Evolutionary conservation across 73 alveolate genomes (phyloP).

Genomic region (Paraurostyla sp.): DNA sequence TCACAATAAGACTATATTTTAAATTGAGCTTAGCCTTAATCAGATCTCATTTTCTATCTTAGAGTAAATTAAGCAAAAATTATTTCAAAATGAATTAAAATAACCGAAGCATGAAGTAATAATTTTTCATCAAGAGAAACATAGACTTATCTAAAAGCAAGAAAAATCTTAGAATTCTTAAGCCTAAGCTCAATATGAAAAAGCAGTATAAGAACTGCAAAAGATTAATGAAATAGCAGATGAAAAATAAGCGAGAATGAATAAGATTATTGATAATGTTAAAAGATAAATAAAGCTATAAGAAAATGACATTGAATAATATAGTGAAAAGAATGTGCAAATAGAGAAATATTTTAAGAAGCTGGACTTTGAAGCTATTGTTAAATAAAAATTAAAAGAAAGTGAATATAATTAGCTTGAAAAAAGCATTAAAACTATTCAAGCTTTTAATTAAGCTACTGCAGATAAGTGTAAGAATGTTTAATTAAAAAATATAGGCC

Average conservation of each 20-base stretch:
- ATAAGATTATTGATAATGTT: neutral
- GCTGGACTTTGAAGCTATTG: conserved; percentile 37
- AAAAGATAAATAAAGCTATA: neutral
- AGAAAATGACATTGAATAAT: neutral
- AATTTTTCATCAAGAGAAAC: neutral
- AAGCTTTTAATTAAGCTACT: neutral
- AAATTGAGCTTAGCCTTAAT: neutral
- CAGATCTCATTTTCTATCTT: neutral
- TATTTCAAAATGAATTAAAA: neutral
- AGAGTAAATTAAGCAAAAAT: neutral
- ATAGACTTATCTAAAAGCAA: neutral
- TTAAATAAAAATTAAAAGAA: conserved; percentile 35
- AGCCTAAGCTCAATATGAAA: neutral
- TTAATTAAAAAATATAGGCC: neutral
- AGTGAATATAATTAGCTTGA: conserved; percentile 5
- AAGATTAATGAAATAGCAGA: conserved; percentile 38
- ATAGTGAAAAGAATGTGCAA: neutral
- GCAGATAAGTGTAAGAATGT: neutral
- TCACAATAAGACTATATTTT: neutral
- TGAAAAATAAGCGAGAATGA: conserved; percentile 22
- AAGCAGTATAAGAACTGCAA: neutral
- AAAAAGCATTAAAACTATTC: neutral
- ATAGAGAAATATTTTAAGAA: conserved; percentile 21
- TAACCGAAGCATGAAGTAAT: neutral
- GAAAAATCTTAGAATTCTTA: neutral